Evolutionary conservation across 306 rosid species (phyloP), one percentile per base, ranked within the genome.

Genomic region (Gillenia trifoliata): DNA sequence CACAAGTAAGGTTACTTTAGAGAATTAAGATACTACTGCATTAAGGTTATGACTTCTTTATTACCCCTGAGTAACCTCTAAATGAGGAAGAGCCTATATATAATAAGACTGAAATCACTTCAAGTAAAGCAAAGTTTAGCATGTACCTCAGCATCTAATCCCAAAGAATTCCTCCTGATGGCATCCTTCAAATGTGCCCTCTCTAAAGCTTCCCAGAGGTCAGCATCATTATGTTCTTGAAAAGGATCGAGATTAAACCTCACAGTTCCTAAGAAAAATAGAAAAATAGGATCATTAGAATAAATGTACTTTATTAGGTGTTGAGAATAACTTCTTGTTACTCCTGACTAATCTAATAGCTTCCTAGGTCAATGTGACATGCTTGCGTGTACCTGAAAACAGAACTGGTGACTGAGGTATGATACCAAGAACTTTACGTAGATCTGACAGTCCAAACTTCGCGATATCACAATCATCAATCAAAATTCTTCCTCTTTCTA

Each of bases 241-340:
- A 86, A 86, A 3, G 90, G 90, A 73, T 86, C 90, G 33, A 86
- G 90, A 77, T 86, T 86, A 71, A 86, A 86, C 82, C 90, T 83
- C 73, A 86, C 84, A 30, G 86, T 78, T 72, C 89, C 89, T 86
- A 15, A 17, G 30, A 38, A 66, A 11, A 23, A 36, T 4, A 55
- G 60, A 74, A 56, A 28, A 55, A 33, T 23, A 71, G 28, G 57
- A 40, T 31, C 40, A 66, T 36, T 66, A 77, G 63, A 47, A 64
- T 16, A 33, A 25, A 54, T 3, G 11, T 33, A 11, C 33, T 72
- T 72, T 10, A 65, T 15, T 34, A 56, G 45, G 68, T 0, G 36
- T 23, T 31, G 45, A 33, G 12, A 38, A 25, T 40, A 38, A 26
- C 67, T 26, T 73, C 45, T 34, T 64, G 16, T n/a, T 31, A 36